phyloP scores from a whole-genome alignment of 2,329 filamentous ascomycete species.

The Emmonsia crescens region DNA sequence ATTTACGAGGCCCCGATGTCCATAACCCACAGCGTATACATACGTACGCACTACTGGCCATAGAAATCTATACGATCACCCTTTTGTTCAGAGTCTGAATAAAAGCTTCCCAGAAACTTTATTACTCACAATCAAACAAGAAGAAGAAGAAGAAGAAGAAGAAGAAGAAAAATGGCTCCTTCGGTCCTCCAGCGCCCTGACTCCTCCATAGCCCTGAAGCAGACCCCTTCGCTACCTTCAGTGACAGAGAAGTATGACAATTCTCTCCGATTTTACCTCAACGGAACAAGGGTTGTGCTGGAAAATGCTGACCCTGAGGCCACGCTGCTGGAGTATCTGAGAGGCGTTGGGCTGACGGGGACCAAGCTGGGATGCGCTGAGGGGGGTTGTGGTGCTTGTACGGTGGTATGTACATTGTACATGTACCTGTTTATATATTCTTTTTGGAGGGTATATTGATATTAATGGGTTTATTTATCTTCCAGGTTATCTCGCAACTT shows the following conservation, averaged over 20 bases:
- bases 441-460: not conserved
- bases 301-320: constrained; percentile 84
- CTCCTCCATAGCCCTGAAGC: not conserved
- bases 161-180: not conserved
- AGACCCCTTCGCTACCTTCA: constrained; percentile 38
- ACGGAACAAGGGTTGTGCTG: constrained; percentile 78
- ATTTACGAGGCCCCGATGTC: not conserved
- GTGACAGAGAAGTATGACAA: constrained; percentile 74
- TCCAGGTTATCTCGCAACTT: constrained; percentile 69
- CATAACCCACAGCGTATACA: not conserved
- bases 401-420: constrained; percentile 50
- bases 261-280: constrained; percentile 83
- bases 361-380: constrained; percentile 96
- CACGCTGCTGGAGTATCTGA: constrained; percentile 83
- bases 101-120: not conserved
- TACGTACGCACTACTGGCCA: not conserved
- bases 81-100: not conserved
- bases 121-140: no score
- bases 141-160: no score
- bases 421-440: not conserved
- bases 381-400: constrained; percentile 92
- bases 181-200: not conserved
- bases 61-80: not conserved
- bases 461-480: not conserved
- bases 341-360: constrained; percentile 85